Evolutionary conservation across 1,284 basidiomycete species (phyloP).

Genomic region (Malassezia equina): DNA sequence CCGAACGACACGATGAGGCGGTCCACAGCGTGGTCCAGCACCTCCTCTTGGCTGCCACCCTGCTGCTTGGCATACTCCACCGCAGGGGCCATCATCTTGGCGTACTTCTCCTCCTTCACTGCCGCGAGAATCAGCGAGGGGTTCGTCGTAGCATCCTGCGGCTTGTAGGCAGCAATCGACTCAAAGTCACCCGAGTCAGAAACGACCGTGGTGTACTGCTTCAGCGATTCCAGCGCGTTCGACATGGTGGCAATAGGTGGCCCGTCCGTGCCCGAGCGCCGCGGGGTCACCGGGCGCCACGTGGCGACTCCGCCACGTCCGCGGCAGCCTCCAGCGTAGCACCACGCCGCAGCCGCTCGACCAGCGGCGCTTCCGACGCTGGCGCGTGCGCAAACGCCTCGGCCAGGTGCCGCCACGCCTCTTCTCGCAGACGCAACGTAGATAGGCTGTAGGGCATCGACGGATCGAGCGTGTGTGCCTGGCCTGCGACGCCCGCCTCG

Average conservation of each 20-base stretch:
- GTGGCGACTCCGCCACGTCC: background rate
- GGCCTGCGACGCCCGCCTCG: slow-evolving; percentile 14
- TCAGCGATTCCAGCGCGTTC: slow-evolving; percentile 40
- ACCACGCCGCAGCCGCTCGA: background rate
- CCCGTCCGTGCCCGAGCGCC: background rate
- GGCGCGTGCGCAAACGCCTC: slow-evolving; percentile 1
- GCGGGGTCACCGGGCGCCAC: background rate
- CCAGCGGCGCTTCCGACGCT: background rate
- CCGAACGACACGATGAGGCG: slow-evolving; percentile 93
- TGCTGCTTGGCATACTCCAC: slow-evolving; percentile 72
- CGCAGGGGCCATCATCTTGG: slow-evolving; percentile 71
- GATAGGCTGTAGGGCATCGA: slow-evolving; percentile 10
- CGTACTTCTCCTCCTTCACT: slow-evolving; percentile 77
- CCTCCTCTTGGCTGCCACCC: slow-evolving; percentile 48
- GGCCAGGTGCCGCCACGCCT: slow-evolving; percentile 15
- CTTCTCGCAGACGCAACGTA: slow-evolving; percentile 12
- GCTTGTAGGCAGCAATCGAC: slow-evolving; percentile 47
- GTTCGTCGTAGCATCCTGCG: slow-evolving; percentile 48
- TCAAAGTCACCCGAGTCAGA: slow-evolving; percentile 48
- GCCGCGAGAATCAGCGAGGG: slow-evolving; percentile 69
- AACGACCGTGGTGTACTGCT: slow-evolving; percentile 45
- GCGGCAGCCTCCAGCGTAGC: background rate
- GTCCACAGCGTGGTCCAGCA: slow-evolving; percentile 63
- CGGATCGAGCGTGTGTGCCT: background rate
- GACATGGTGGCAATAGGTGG: slow-evolving; percentile 9